Conservation (phyloP, 2,329 filamentous ascomycete genomes). For the Pleurostoma richardsiae region DNA sequence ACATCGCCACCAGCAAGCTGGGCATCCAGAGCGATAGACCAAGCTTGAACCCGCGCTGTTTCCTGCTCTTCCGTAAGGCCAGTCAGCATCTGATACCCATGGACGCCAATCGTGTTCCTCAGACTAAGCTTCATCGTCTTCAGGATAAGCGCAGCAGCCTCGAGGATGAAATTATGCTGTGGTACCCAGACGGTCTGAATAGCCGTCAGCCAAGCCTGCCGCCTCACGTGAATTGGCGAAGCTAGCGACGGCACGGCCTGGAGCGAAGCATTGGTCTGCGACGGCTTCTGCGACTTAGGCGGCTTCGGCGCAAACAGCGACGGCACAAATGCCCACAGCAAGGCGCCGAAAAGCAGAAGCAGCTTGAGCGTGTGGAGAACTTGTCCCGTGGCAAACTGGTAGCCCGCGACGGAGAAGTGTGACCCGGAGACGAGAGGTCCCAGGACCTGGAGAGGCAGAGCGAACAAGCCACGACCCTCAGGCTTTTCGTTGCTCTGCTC, state of each 20-base stretch:
- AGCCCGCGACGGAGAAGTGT: slow-evolving; percentile 49
- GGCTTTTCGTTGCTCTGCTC: slow-evolving; percentile 60
- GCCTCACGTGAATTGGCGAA: slow-evolving; percentile 78
- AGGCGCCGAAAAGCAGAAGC: slow-evolving; percentile 43
- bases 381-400: slow-evolving; percentile 37
- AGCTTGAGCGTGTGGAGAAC: slow-evolving; percentile 48
- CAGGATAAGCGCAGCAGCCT: slow-evolving; percentile 72
- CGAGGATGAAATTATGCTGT: slow-evolving; percentile 78
- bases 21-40: slow-evolving; percentile 89
- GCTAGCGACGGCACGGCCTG: slow-evolving; percentile 64
- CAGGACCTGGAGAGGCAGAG: slow-evolving; percentile 57
- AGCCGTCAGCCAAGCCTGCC: slow-evolving; percentile 88
- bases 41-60: slow-evolving; percentile 79
- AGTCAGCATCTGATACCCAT: slow-evolving; percentile 72
- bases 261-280: slow-evolving; percentile 27
- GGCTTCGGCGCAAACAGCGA: slow-evolving; percentile 50
- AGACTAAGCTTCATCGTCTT: slow-evolving; percentile 80
- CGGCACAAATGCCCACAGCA: slow-evolving; percentile 52
- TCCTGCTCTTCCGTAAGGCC: slow-evolving; percentile 83
- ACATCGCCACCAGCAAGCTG: slow-evolving; percentile 87
- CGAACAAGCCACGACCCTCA: slow-evolving; percentile 62
- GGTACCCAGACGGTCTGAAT: slow-evolving; percentile 92
- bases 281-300: slow-evolving; percentile 39
- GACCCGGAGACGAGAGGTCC: slow-evolving; percentile 39
- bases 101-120: slow-evolving; percentile 70